These are phyloP conservation scores for Mortierella polycephala DNA, from an alignment of 371 early-diverging fungal genomes.

Conservation along the genomic window DNA sequence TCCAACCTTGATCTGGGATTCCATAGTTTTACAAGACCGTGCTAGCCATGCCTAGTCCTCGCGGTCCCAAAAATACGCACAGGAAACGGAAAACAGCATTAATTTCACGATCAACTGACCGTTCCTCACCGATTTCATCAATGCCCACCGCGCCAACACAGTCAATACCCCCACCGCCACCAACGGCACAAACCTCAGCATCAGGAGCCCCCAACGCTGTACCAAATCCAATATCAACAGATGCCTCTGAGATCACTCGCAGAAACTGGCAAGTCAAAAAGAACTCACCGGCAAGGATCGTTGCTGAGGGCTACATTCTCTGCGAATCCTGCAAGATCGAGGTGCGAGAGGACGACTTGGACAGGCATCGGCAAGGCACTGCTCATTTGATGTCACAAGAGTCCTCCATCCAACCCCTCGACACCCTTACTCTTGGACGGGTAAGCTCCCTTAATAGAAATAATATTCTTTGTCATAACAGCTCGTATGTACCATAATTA, in stretches of 20 bases:
- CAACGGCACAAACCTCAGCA: not conserved
- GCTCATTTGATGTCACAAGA: slow-evolving; percentile 48
- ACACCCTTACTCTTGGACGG: slow-evolving; percentile 33
- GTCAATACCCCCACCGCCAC: not conserved
- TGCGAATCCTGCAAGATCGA: slow-evolving; percentile 42
- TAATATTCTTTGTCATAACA: no score
- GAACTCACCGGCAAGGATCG: not conserved
- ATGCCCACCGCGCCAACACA: not conserved
- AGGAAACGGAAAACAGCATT: not conserved
- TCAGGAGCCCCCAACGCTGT: not conserved
- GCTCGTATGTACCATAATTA: no score
- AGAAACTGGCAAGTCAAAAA: slow-evolving; percentile 33
- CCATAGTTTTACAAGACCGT: slow-evolving; percentile 39
- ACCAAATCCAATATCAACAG: not conserved
- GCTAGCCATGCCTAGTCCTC: slow-evolving; percentile 33
- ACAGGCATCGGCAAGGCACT: slow-evolving; percentile 34
- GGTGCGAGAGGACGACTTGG: slow-evolving; percentile 31
- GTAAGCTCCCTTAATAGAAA: slow-evolving; percentile 13
- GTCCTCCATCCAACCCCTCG: slow-evolving; percentile 30
- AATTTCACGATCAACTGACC: not conserved
- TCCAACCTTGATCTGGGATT: not conserved
- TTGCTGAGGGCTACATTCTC: slow-evolving; percentile 22
- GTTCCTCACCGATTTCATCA: not conserved
- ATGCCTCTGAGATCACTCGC: slow-evolving; percentile 17
- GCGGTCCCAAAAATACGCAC: not conserved